phyloP scores from a whole-genome alignment of 306 rosid species.

The Dalbergia oliveri region DNA sequence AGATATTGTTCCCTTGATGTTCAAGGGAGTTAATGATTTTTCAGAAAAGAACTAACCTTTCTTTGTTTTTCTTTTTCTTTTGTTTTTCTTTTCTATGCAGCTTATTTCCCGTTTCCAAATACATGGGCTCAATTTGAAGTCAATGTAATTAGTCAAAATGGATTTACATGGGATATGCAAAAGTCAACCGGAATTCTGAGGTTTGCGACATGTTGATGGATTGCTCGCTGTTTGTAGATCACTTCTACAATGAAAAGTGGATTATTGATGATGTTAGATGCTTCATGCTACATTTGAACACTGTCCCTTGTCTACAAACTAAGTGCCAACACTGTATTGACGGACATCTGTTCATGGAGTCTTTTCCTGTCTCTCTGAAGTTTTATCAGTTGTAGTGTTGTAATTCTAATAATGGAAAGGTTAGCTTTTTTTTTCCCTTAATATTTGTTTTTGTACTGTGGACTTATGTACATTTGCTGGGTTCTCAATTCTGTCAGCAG shows the following conservation, averaged over 20 bases:
- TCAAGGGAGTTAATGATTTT: slow-evolving; percentile 15
- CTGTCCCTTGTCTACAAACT: slow-evolving; percentile 51
- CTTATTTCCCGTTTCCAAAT: slow-evolving; percentile 43
- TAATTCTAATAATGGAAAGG: slow-evolving; percentile 76
- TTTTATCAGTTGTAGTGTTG: slow-evolving; percentile 55
- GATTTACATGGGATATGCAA: slow-evolving; percentile 38
- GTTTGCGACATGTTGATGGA: slow-evolving; percentile 64
- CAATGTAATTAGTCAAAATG: slow-evolving; percentile 44
- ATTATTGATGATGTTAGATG: slow-evolving; percentile 54
- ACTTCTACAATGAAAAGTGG: slow-evolving; percentile 59
- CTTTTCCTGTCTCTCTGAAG: slow-evolving; percentile 62
- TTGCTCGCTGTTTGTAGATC: slow-evolving; percentile 48
- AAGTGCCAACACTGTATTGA: slow-evolving; percentile 61
- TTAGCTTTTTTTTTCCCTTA: slow-evolving; percentile 38
- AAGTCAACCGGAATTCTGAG: slow-evolving; percentile 54
- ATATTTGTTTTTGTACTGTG: slow-evolving; percentile 14
- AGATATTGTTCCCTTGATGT: slow-evolving; percentile 27
- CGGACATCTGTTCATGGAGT: slow-evolving; percentile 69
- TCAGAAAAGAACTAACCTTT: not conserved
- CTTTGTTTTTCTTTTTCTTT: too few species aligned
- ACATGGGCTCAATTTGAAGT: slow-evolving; percentile 43
- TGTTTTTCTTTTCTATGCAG: slow-evolving; percentile 52
- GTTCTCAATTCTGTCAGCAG: slow-evolving; percentile 37
- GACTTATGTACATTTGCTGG: slow-evolving; percentile 15
- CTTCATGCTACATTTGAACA: slow-evolving; percentile 57